phyloP scores from a whole-genome alignment of 2,329 filamentous ascomycete genomes.

The Simplicillium sp. region DNA sequence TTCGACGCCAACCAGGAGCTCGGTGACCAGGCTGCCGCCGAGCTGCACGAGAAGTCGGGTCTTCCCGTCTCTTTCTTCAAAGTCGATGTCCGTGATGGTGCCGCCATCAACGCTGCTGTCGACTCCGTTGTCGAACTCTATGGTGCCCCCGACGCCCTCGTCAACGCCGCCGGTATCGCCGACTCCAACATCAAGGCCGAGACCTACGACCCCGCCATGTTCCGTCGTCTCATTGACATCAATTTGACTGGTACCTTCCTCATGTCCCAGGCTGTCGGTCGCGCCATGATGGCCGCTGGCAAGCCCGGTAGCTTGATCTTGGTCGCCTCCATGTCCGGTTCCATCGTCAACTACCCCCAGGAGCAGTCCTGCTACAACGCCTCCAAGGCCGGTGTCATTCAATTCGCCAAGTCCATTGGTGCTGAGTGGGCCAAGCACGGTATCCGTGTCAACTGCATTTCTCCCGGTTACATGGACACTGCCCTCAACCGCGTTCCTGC shows the following conservation, averaged over 20 bases:
- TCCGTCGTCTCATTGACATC: conserved; percentile 71
- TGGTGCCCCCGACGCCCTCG: conserved; percentile 63
- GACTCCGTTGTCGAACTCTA: conserved; percentile 55
- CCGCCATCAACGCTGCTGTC: conserved; percentile 60
- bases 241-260: conserved; percentile 75
- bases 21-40: conserved; percentile 58
- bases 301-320: conserved; percentile 67
- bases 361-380: conserved; percentile 79
- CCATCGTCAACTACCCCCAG: conserved; percentile 79
- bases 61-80: conserved; percentile 69
- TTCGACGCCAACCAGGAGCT: conserved; percentile 70
- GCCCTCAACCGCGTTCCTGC: conserved; percentile 69
- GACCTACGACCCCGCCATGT: conserved; percentile 66
- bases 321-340: conserved; percentile 72
- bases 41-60: conserved; percentile 63
- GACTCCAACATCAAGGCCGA: conserved; percentile 80
- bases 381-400: conserved; percentile 71
- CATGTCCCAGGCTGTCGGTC: conserved; percentile 63
- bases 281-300: conserved; percentile 62
- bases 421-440: conserved; percentile 77
- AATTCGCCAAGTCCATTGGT: conserved; percentile 70
- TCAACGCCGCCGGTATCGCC: conserved; percentile 73
- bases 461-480: conserved; percentile 81
- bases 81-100: conserved; percentile 66
- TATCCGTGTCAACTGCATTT: conserved; percentile 79